Base-by-base conservation (phyloP, 495 filamentous ascomycete genomes). In the Aspergillus affinis region DNA sequence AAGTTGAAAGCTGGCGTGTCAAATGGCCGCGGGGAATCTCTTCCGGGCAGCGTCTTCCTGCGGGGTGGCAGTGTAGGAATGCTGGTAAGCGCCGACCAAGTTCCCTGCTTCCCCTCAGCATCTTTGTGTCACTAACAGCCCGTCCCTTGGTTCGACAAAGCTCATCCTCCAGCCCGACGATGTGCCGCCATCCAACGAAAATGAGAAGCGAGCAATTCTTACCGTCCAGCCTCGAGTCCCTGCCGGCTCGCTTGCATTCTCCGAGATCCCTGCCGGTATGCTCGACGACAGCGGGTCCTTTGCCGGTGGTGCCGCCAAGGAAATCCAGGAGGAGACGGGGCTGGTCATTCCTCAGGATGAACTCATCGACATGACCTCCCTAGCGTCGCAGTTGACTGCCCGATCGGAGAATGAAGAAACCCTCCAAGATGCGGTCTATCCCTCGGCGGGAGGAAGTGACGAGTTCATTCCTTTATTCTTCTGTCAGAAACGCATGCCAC, bases 201-300 rank as follows among this genome's bases (percentile, higher is more conserved):
- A 72, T 19, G 74, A 89, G 57, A 88, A 90, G 66, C 82, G 87
- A 62, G 91, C 86, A 2, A 76, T 96, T 26, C 72, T 97, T 41
- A 93, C 92, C 1, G 79, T 95, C 30, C 93, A 97, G 68, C 88
- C 92, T 23, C 88, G 92, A 41, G 81, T 95, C 19, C 84, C 93
- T 0, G 90, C 89, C 10, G 91, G 89, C 0, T 88, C 86, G 6
- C 75, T 97, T 9, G 80, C 81, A 9, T 87, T 96, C 63, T 76
- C 87, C 13, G 92, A 97, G 69, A 77, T 97, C 19, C 92, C 92
- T 0, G 92, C 92, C 0, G 92, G 92, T 6, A 96, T 96, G 91
- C 83, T 97, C 8, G 92, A 96, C 65, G 86, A 90, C 59, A 78
- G 73, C 45, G 89, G 89, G 21, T 84, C 81, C 4, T 96, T 96